phyloP scores from a whole-genome alignment of 495 filamentous ascomycete genomes.

The Aspergillus funiculosus region DNA sequence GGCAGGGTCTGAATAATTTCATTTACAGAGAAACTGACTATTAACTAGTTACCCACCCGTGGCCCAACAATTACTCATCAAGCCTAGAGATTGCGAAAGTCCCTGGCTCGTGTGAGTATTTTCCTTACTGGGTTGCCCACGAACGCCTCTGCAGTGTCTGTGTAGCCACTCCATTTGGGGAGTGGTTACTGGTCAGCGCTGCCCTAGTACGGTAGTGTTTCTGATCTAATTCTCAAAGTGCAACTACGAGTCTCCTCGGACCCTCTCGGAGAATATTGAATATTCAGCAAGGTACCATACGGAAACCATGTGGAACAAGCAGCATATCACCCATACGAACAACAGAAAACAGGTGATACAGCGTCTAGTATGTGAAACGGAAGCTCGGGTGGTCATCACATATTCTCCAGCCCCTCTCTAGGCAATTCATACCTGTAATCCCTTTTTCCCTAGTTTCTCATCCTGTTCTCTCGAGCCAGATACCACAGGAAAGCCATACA shows the following conservation, averaged over 20 bases:
- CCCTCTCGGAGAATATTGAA: too few relatives aligned
- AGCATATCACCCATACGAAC: too few relatives aligned
- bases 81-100: neutral
- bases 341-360: too few relatives aligned
- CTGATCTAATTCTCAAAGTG: too few relatives aligned
- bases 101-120: constrained; percentile 6
- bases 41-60: neutral
- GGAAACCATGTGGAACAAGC: too few relatives aligned
- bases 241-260: too few relatives aligned
- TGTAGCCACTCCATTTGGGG: too few relatives aligned
- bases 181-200: too few relatives aligned
- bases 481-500: constrained; percentile 39
- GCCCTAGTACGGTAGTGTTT: too few relatives aligned
- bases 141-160: too few relatives aligned
- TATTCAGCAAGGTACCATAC: too few relatives aligned
- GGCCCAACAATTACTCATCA: neutral
- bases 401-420: constrained; percentile 45
- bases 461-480: constrained; percentile 48
- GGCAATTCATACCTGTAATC: constrained; percentile 42
- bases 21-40: neutral
- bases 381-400: constrained; percentile 56
- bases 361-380: constrained; percentile 48
- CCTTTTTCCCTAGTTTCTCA: constrained; percentile 48
- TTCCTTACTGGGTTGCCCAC: neutral
- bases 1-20: constrained; percentile 2